Evolutionary conservation across 2,329 filamentous ascomycete genomes (phyloP).

Genomic region (Neodidymelliopsis sp.): DNA sequence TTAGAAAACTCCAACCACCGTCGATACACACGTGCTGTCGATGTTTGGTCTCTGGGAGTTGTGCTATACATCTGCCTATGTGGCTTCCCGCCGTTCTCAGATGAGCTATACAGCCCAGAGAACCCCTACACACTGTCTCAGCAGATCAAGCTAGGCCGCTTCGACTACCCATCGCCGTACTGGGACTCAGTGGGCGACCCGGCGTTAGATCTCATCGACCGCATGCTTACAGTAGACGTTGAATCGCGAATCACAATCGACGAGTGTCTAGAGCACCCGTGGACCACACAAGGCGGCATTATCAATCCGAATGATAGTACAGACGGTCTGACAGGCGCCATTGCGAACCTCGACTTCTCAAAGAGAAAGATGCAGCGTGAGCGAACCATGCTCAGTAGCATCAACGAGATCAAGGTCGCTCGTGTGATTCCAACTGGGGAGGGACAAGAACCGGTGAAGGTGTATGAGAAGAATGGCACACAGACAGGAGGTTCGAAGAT

Average conservation of each 20-base stretch:
- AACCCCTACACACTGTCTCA: conserved; percentile 88
- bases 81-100: conserved; percentile 95
- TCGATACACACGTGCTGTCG: conserved; percentile 92
- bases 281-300: conserved; percentile 68
- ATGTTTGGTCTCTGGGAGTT: conserved; percentile 97
- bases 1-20: conserved; percentile 81
- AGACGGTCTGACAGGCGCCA: conserved; percentile 86
- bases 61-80: conserved; percentile 97
- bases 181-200: conserved; percentile 90
- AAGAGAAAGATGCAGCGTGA: conserved; percentile 81
- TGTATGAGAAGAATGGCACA: conserved; percentile 49
- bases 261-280: conserved; percentile 88
- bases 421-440: conserved; percentile 64
- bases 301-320: conserved; percentile 80
- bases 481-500: conserved; percentile 31
- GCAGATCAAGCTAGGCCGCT: conserved; percentile 87
- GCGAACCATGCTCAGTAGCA: conserved; percentile 80
- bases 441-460: conserved; percentile 55
- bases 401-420: conserved; percentile 76
- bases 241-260: conserved; percentile 86
- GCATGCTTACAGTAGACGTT: conserved; percentile 90
- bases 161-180: conserved; percentile 95
- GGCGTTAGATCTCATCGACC: conserved; percentile 91
- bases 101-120: conserved; percentile 81
- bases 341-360: conserved; percentile 82